A percentile compares a stretch with the other conserved stretches of the same genome.
Evolutionary conservation across 2,329 filamentous ascomycete species (phyloP).

Genomic region (Sarocladium oryzae): DNA sequence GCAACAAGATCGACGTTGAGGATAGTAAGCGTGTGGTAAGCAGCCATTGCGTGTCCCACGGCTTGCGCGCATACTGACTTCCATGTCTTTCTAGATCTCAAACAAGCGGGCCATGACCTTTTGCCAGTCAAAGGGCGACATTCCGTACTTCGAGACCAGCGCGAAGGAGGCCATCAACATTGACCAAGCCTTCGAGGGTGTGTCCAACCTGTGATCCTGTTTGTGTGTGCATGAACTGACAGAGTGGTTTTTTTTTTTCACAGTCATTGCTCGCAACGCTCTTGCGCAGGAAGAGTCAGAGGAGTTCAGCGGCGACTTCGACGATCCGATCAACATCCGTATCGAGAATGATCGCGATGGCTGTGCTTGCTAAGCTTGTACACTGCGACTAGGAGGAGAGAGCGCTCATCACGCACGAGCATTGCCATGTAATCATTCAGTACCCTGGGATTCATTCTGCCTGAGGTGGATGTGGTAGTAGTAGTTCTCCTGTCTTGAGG

Average conservation of each 20-base stretch:
- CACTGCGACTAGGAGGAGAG: background rate
- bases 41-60: slow-evolving; percentile 10
- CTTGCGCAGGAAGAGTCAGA: slow-evolving; percentile 95
- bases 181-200: slow-evolving; percentile 70
- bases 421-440: background rate
- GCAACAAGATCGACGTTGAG: slow-evolving; percentile 98
- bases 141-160: slow-evolving; percentile 98
- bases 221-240: slow-evolving; percentile 8
- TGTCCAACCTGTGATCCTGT: slow-evolving; percentile 13
- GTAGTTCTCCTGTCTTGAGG: background rate
- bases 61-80: slow-evolving; percentile 8
- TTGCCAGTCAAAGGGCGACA: slow-evolving; percentile 94
- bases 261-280: slow-evolving; percentile 93
- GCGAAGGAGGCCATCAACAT: slow-evolving; percentile 99
- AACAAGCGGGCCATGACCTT: slow-evolving; percentile 96
- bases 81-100: slow-evolving; percentile 69
- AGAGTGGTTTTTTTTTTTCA: background rate
- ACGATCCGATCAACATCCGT: slow-evolving; percentile 96
- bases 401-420: background rate
- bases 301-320: slow-evolving; percentile 95
- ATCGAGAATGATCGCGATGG: slow-evolving; percentile 90
- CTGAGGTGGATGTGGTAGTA: background rate
- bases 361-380: slow-evolving; percentile 73
- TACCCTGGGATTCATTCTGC: background rate
- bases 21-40: slow-evolving; percentile 89